Base-by-base conservation (phyloP, 108 stramenopile genomes). In the Bacterosira constricta region DNA sequence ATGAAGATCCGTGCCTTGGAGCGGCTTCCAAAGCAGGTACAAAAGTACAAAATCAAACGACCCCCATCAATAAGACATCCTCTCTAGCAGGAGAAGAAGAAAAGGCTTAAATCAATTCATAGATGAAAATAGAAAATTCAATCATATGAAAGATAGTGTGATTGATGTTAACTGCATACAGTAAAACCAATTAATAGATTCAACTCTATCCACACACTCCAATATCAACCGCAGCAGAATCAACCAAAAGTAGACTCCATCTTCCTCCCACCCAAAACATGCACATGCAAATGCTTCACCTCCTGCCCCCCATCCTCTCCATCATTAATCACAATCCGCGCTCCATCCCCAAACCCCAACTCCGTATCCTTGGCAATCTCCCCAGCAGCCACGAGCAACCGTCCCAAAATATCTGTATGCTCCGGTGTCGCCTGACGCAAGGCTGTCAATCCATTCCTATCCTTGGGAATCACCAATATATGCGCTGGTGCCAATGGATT, bases 381-480 rank as follows among this genome's bases (percentile, higher is more conserved):
- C 4, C 92, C 94, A 0, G 97, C 98, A 3, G 91, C 85, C 25
- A 96, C 85, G 70, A 99, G 82, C 46, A 99, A 82, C 34, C 89
- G 80, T 23, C 99, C 99, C 42, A 99, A 77, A 27, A 99, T 81
- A 47, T 89, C 95, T 39, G 86, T 83, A 71, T 99, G 96, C 38
- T 93, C 93, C 20, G 86, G 85, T 12, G 85, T 75, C 6, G 98
- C 92, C 56, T 88, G 93, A 54, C 84, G 69, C 54, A 99, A 56
- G 26, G 90, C 79, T 0, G 96, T 90, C 54, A 99, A 73, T 6
- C 96, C 97, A 59, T 85, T 82, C 6, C 97, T 75, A 80, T 95
- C 86, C 83, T 98, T 99, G 15, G 99, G 99, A 65, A 99, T 99
- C 9, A 99, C 90, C 70, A 99, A 69, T 36, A 99, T 83, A 82